Percentiles rank a stretch among this genome's conserved stretches.
These are phyloP conservation scores for Teratosphaeria viscida DNA, from an alignment of 2,329 filamentous ascomycete genomes.

Conservation along the genomic window DNA sequence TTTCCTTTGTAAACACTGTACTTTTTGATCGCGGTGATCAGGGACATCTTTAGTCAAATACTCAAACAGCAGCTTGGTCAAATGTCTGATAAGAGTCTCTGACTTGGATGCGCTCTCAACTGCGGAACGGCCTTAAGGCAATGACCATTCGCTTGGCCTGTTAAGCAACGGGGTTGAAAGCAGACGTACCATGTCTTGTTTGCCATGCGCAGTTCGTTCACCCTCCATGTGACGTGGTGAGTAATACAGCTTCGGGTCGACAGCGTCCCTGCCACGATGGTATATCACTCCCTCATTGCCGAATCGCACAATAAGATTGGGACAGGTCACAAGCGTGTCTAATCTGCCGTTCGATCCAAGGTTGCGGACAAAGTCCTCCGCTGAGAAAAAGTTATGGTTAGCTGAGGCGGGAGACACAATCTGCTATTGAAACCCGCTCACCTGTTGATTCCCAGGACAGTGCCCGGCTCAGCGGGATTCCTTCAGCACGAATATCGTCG, in stretches of 20 bases:
- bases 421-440: no score
- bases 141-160: not conserved
- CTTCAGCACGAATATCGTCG: conserved; percentile 24
- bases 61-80: no score
- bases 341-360: conserved; percentile 24
- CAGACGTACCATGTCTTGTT: conserved; percentile 1
- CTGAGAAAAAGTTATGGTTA: conserved; percentile 7
- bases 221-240: conserved; percentile 19
- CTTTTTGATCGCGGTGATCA: not conserved
- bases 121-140: not conserved
- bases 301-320: conserved; percentile 26
- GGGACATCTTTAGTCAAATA: no score
- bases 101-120: no score
- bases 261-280: conserved; percentile 25
- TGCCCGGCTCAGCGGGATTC: conserved; percentile 22
- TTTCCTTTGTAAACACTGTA: not conserved
- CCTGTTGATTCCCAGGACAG: conserved; percentile 21
- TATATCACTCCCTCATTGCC: conserved; percentile 24
- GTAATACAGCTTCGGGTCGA: conserved; percentile 24
- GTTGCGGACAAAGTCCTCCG: conserved; percentile 26
- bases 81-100: no score
- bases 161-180: not conserved
- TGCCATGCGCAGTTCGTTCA: not conserved
- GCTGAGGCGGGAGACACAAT: no score
- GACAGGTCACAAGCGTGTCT: conserved; percentile 26